Evolutionary conservation across 148 eudicot genomes (phyloP).

Genomic region (Salicornia ramosissima): DNA sequence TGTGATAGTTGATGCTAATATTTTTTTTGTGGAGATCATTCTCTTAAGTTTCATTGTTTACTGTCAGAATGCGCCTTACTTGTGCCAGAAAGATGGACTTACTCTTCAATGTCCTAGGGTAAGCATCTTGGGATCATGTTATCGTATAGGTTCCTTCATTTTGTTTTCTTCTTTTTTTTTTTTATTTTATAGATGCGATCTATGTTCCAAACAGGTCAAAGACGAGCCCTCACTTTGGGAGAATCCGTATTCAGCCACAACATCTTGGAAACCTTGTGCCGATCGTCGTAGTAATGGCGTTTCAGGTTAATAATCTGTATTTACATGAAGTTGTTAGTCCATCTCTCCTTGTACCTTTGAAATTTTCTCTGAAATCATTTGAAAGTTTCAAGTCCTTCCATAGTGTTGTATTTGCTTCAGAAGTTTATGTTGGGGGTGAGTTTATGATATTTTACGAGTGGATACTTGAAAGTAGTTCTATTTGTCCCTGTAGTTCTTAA

Average conservation of each 20-base stretch:
- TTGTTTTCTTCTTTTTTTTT: not conserved
- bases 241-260: conserved; percentile 87
- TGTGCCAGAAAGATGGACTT: conserved; percentile 90
- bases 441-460: not conserved
- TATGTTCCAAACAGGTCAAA: conserved; percentile 52
- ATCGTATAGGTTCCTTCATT: not conserved
- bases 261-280: conserved; percentile 97
- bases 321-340: not conserved
- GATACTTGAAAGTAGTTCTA: too few relatives aligned
- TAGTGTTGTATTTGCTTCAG: conserved; percentile 7
- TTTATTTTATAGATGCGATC: not conserved
- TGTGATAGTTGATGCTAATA: not conserved
- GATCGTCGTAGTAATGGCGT: conserved; percentile 57
- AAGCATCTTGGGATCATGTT: conserved; percentile 28
- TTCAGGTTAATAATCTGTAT: conserved; percentile 44
- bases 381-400: not conserved
- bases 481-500: too few relatives aligned
- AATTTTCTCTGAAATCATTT: not conserved
- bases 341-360: not conserved
- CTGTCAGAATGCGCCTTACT: conserved; percentile 87
- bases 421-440: not conserved
- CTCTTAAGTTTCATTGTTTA: not conserved
- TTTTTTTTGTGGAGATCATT: conserved; percentile 4
- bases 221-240: conserved; percentile 91
- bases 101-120: conserved; percentile 81